phyloP scores from a whole-genome alignment of 768 basidiomycete genomes.

The Trametes maxima region DNA sequence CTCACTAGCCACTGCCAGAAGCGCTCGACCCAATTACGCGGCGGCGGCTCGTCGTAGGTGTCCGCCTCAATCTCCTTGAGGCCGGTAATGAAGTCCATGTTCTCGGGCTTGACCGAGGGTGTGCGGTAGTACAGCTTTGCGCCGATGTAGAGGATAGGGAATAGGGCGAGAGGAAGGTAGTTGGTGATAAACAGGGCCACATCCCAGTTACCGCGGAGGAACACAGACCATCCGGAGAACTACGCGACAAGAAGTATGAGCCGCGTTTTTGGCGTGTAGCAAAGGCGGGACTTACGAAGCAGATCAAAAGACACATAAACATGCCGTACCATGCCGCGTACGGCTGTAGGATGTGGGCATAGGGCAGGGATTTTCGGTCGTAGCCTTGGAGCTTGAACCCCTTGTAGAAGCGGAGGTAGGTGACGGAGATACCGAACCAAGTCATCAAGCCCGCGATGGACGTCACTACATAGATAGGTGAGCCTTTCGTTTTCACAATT shows the following conservation, averaged over 20 bases:
- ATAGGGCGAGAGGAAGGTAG: slow-evolving; percentile 68
- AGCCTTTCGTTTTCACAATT: not conserved
- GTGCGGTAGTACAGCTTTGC: slow-evolving; percentile 58
- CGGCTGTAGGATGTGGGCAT: slow-evolving; percentile 64
- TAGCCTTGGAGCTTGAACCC: slow-evolving; percentile 83
- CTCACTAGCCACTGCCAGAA: slow-evolving; percentile 84
- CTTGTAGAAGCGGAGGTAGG: slow-evolving; percentile 73
- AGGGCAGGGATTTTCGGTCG: slow-evolving; percentile 73
- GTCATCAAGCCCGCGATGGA: slow-evolving; percentile 50
- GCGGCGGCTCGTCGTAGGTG: slow-evolving; percentile 65
- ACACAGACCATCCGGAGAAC: slow-evolving; percentile 55
- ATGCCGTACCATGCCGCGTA: slow-evolving; percentile 64
- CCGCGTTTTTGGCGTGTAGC: slow-evolving; percentile 34
- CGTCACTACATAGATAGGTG: slow-evolving; percentile 15
- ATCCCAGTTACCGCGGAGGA: slow-evolving; percentile 55
- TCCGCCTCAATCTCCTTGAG: slow-evolving; percentile 40
- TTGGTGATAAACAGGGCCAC: slow-evolving; percentile 76
- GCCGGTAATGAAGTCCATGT: slow-evolving; percentile 86
- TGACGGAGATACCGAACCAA: slow-evolving; percentile 52
- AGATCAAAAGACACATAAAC: slow-evolving; percentile 47
- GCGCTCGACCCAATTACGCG: slow-evolving; percentile 65
- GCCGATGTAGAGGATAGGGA: slow-evolving; percentile 73
- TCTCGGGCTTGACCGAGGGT: slow-evolving; percentile 47
- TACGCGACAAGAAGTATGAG: slow-evolving; percentile 28
- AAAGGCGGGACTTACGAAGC: slow-evolving; percentile 53